phyloP scores from a whole-genome alignment of 169 alveolate genomes.

The Cryptosporidium xiaoi region DNA sequence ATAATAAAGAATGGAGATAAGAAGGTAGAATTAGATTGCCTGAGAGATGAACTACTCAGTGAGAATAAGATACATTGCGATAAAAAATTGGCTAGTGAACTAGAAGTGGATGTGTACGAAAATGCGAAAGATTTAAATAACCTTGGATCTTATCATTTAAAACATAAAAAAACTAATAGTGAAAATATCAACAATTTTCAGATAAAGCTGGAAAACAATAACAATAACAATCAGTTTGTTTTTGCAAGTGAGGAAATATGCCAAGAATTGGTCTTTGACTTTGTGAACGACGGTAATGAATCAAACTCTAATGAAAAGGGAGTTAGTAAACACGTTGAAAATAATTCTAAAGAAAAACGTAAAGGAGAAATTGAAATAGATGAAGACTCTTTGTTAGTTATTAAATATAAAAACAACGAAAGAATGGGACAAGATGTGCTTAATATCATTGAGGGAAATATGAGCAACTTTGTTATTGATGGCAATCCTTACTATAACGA shows the following conservation, averaged over 20 bases:
- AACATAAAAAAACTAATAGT: background rate
- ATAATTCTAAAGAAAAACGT: too few species aligned
- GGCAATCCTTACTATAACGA: conserved; percentile 53
- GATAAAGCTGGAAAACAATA: too few species aligned
- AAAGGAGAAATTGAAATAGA: conserved; percentile 64
- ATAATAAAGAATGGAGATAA: conserved; percentile 52
- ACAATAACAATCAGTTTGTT: background rate
- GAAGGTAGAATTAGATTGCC: conserved; percentile 21
- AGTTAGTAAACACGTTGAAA: too few species aligned
- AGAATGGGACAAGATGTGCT: conserved; percentile 13
- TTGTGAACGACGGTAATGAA: conserved; percentile 13
- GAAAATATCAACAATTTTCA: background rate
- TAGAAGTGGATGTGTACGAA: conserved; percentile 49
- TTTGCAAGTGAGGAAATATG: conserved; percentile 2
- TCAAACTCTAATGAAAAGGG: background rate
- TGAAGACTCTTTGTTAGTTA: conserved; percentile 38
- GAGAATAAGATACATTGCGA: conserved; percentile 20
- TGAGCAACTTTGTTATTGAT: conserved; percentile 45
- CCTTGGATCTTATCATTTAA: background rate
- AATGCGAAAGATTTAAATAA: background rate
- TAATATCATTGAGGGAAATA: conserved; percentile 30
- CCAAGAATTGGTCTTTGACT: conserved; percentile 6
- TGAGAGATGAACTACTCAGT: conserved; percentile 39
- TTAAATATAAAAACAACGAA: conserved; percentile 23
- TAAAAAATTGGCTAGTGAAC: background rate